phyloP scores from a whole-genome alignment of 2,329 filamentous ascomycete species.

The Lasiodiplodia hormozganensis region DNA sequence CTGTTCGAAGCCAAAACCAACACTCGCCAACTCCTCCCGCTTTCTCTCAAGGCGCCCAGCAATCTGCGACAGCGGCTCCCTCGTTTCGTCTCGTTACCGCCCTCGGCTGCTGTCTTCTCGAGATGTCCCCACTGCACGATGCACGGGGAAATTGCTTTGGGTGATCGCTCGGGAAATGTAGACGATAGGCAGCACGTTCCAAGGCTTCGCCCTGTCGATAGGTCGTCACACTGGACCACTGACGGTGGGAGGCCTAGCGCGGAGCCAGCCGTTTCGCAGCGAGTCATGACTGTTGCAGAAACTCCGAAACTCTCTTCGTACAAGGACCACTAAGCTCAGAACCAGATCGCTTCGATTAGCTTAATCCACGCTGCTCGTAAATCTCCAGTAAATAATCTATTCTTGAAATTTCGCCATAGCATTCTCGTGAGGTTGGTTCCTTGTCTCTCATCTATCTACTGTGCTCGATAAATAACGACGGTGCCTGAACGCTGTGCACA shows the following conservation, averaged over 20 bases:
- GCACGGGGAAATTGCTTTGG: neutral
- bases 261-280: neutral
- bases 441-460: no score
- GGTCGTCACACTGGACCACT: neutral
- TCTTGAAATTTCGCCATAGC: neutral
- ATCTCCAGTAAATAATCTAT: neutral
- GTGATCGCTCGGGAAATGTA: constrained; percentile 14
- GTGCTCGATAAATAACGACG: neutral
- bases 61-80: constrained; percentile 9
- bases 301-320: neutral
- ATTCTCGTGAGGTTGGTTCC: neutral
- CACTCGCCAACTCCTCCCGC: constrained; percentile 11
- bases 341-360: neutral
- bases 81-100: neutral
- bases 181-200: neutral
- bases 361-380: neutral
- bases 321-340: neutral
- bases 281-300: neutral
- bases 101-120: neutral
- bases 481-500: neutral
- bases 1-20: constrained; percentile 24
- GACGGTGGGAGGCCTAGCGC: neutral
- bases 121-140: neutral
- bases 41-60: neutral
- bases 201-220: neutral